Evolutionary conservation across 2,329 filamentous ascomycete species (phyloP), one percentile per base, ranked within the genome.

Genomic region (Sarocladium brachiariae): DNA sequence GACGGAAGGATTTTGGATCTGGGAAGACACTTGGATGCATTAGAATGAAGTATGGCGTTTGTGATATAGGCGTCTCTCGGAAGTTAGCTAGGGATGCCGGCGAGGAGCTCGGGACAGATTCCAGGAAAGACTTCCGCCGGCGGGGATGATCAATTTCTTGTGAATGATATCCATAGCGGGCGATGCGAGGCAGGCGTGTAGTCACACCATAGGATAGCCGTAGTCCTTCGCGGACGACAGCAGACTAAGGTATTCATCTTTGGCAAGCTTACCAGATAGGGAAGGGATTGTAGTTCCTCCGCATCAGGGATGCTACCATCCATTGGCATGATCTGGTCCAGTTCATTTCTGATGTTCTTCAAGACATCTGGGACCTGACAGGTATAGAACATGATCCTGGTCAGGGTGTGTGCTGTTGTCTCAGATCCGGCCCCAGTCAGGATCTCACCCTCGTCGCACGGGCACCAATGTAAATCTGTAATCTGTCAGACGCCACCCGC

Each of bases 391-490:
- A 43, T 39, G 16, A 39, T 39, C 35, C 35, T 53, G 2, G 61
- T 55, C 16, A 74, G 56, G 0, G 63, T 58, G 56, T 61, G 62
- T 10, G 60, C 60, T 0, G 62, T 65, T 0, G 69, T 73, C 34
- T 69, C 62, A 10, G 64, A 67, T 2, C 67, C 70, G 2, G 69
- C 70, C 1, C 58, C 59, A 10, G 65, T 58, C 1, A 69, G 39
- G 1, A 59, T 54, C 14, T 58, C 37, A n/a, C 58, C 63, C 18
- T 73, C 70, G 8, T 63, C 56, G 6, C 55, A 55, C 5, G 72
- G 55, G 1, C 70, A 60, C 2, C 43, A 23, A n/a, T n/a, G n/a
- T n/a, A n/a, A n/a, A n/a, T n/a, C n/a, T n/a, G n/a, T n/a, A n/a
- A n/a, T n/a, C n/a, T n/a, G n/a, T n/a, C n/a, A n/a, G n/a, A n/a